Percentiles rank a stretch among this genome's conserved stretches.
Evolutionary conservation across 108 stramenopile species (phyloP).

Genomic region (Schizochytrium sp.): DNA sequence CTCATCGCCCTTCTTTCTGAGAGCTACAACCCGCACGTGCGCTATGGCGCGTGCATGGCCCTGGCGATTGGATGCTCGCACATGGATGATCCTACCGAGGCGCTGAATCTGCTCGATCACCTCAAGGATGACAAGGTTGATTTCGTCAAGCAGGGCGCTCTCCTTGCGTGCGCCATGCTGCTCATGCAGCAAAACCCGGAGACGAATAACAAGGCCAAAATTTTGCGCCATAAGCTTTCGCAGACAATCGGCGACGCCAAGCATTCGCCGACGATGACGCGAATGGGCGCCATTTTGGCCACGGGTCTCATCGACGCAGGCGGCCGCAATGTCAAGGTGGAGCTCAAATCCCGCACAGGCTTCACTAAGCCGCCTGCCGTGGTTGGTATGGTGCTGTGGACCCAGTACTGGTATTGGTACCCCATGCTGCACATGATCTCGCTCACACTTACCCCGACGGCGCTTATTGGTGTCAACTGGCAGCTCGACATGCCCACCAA

Average conservation of each 20-base stretch:
- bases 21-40: constrained; percentile 97
- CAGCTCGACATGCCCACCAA: constrained; percentile 87
- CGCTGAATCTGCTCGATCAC: constrained; percentile 89
- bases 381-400: constrained; percentile 84
- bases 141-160: constrained; percentile 93
- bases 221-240: constrained; percentile 39
- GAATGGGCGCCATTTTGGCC: constrained; percentile 91
- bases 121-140: constrained; percentile 96
- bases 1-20: constrained; percentile 87
- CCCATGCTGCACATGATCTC: constrained; percentile 94
- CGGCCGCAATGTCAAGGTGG: constrained; percentile 82
- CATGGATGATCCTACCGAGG: constrained; percentile 72
- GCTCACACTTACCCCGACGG: constrained; percentile 84
- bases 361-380: constrained; percentile 89
- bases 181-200: constrained; percentile 81
- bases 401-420: constrained; percentile 99
- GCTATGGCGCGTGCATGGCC: constrained; percentile 97
- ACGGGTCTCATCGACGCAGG: constrained; percentile 95
- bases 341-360: constrained; percentile 75
- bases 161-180: constrained; percentile 91
- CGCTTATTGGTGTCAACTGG: constrained; percentile 86
- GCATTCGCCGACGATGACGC: constrained; percentile 73
- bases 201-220: constrained; percentile 59
- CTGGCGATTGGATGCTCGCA: constrained; percentile 96
- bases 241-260: constrained; percentile 73